Evolutionary conservation across 768 basidiomycete genomes (phyloP).

Genomic region (Tremella mesenterica): DNA sequence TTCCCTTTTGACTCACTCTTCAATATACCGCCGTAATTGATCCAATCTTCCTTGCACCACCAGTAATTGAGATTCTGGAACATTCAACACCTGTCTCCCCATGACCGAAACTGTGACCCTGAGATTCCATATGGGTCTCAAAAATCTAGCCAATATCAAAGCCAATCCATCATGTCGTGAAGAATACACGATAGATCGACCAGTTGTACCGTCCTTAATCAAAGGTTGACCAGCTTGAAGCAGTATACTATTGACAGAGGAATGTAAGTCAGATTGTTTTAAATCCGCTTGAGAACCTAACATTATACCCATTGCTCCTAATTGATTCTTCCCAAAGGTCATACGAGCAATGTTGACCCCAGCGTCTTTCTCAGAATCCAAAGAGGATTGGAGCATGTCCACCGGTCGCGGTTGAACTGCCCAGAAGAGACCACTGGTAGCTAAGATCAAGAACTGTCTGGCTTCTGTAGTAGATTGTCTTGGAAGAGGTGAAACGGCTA

Average conservation of each 20-base stretch:
- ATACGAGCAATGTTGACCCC: slow-evolving; percentile 76
- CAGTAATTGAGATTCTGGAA: slow-evolving; percentile 16
- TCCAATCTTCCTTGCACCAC: slow-evolving; percentile 28
- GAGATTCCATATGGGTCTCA: slow-evolving; percentile 78
- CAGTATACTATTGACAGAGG: slow-evolving; percentile 18
- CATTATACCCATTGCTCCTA: slow-evolving; percentile 27
- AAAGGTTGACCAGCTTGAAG: slow-evolving; percentile 20
- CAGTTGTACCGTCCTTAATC: slow-evolving; percentile 46
- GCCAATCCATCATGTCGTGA: slow-evolving; percentile 82
- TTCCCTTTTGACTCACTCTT: slow-evolving; percentile 18
- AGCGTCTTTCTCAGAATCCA: slow-evolving; percentile 73
- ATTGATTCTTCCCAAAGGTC: slow-evolving; percentile 46
- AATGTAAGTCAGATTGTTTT: slow-evolving; percentile 20
- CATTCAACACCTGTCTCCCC: slow-evolving; percentile 49
- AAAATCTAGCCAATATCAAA: slow-evolving; percentile 72
- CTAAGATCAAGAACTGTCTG: slow-evolving; percentile 58
- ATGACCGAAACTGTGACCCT: slow-evolving; percentile 53
- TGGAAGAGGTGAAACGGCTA: slow-evolving; percentile 20
- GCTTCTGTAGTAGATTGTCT: slow-evolving; percentile 20
- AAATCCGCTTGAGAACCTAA: slow-evolving; percentile 16
- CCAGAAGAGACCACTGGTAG: slow-evolving; percentile 76
- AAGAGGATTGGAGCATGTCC: slow-evolving; percentile 70
- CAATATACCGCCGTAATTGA: slow-evolving; percentile 20
- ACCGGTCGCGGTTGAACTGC: slow-evolving; percentile 71
- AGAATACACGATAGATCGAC: slow-evolving; percentile 55